These are phyloP conservation scores for Lipomyces yarrowii DNA, from an alignment of 1,139 yeast genomes.

Conservation along the genomic window DNA sequence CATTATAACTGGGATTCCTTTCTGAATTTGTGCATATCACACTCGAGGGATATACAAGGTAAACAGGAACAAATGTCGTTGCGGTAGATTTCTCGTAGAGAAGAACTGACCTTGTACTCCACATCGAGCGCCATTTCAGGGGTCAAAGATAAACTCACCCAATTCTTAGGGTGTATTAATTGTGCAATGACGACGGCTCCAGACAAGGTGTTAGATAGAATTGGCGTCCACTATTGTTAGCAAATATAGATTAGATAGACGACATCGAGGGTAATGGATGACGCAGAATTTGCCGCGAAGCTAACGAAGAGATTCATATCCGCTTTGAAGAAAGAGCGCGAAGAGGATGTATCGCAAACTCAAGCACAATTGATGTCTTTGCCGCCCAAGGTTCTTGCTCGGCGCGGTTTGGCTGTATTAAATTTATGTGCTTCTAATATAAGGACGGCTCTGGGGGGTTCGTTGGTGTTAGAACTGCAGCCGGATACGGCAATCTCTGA, in stretches of 20 bases:
- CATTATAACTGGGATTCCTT: neutral
- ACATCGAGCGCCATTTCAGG: neutral
- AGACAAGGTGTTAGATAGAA: neutral
- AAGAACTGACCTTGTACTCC: neutral
- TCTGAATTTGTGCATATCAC: neutral
- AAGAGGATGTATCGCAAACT: slow-evolving; percentile 42
- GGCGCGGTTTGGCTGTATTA: slow-evolving; percentile 71
- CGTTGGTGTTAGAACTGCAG: slow-evolving; percentile 64
- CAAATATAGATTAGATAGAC: neutral
- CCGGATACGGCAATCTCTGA: slow-evolving; percentile 59
- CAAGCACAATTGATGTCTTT: slow-evolving; percentile 41
- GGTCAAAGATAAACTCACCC: neutral
- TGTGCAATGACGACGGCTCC: neutral
- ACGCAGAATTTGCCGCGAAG: slow-evolving; percentile 10
- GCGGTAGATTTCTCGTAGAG: neutral
- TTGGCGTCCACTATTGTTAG: neutral
- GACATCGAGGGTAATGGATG: neutral
- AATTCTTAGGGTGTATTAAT: too few relatives aligned
- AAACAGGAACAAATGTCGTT: neutral
- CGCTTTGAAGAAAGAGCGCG: slow-evolving; percentile 32
- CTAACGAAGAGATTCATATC: slow-evolving; percentile 21
- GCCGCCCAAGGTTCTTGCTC: slow-evolving; percentile 66
- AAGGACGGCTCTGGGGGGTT: slow-evolving; percentile 81
- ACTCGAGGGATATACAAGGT: neutral
- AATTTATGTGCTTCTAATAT: slow-evolving; percentile 63